Base-by-base conservation (phyloP, 2,329 filamentous ascomycete species). In the Aspergillus aculeatinus region DNA sequence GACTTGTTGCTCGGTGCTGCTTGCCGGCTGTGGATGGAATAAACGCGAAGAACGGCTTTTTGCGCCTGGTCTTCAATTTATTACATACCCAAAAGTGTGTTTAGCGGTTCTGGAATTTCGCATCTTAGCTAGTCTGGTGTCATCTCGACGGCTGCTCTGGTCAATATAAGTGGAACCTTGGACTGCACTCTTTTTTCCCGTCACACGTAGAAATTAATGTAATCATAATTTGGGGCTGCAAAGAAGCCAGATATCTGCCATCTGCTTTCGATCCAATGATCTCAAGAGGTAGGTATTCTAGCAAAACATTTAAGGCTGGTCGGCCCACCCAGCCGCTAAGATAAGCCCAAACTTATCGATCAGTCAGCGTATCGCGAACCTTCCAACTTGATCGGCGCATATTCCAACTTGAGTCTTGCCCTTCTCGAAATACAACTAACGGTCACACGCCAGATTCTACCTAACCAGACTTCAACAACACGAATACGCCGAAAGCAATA, bases 11-110 rank as follows among this genome's bases (percentile, higher is more conserved):
- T 67, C 67, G 71, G 57, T 66, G 58, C 73, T 67, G 58, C 73
- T 68, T 74, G 72, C 71, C 50, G 73, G 68, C 72, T 75, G 72
- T 77, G 74, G 76, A 78, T 78, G 76, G 77, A 79, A 80, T 78
- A 79, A 78, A 81, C 80, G 80, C 78, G 80, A 77, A 77, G 80
- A 82, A 82, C 80, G 80, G 80, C 80, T 70, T 71, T 76, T 67
- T 65, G 72, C 68, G 80, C 80, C 80, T 82, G 80, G 79, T 82
- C 79, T 81, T 82, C 80, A 74, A 71, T 69, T 73, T 73, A 70
- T 72, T 69, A 72, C 69, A 71, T 74, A 66, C 70, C 72, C 69
- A 70, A 68, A 71, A 75, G 69, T 67, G 62, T 67, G 67, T 44
- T 68, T 67, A 63, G 62, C 47, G 55, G 64, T 61, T 68, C 65